A percentile compares a stretch with the other conserved stretches of the same genome.
These are phyloP conservation scores for Colletotrichum navitas DNA, from an alignment of 2,329 filamentous ascomycete genomes.

Conservation along the genomic window DNA sequence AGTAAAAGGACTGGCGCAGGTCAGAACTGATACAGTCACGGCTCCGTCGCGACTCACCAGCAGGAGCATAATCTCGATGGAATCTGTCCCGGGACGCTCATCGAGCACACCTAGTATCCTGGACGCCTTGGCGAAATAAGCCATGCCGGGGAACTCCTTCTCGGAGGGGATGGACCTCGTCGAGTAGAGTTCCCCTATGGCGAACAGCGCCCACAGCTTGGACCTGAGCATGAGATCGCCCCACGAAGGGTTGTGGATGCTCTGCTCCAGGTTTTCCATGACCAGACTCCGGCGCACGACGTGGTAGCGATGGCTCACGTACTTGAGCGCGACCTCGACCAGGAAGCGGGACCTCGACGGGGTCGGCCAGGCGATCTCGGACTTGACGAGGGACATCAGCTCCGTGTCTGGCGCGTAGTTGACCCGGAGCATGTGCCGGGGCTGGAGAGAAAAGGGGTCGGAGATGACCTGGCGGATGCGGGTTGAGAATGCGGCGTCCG, in stretches of 20 bases:
- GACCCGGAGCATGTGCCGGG: slow-evolving; percentile 50
- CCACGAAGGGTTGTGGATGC: slow-evolving; percentile 51
- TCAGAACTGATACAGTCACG: slow-evolving; percentile 6
- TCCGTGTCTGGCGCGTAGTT: slow-evolving; percentile 51
- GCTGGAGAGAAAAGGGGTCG: slow-evolving; percentile 43
- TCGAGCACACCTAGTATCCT: slow-evolving; percentile 54
- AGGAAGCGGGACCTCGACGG: slow-evolving; percentile 53
- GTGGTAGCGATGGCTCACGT: slow-evolving; percentile 55
- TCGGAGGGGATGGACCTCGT: slow-evolving; percentile 51
- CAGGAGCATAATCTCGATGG: slow-evolving; percentile 58
- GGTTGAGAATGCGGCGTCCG: slow-evolving; percentile 53
- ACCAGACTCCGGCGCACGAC: slow-evolving; percentile 56
- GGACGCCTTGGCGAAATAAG: slow-evolving; percentile 57
- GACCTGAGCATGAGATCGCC: slow-evolving; percentile 52
- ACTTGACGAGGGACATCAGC: slow-evolving; percentile 47
- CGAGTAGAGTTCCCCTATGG: slow-evolving; percentile 61
- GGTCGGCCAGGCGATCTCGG: slow-evolving; percentile 54
- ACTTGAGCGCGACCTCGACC: slow-evolving; percentile 56
- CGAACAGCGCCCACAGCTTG: slow-evolving; percentile 59
- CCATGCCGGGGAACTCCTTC: slow-evolving; percentile 56
- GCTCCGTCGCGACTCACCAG: slow-evolving; percentile 51
- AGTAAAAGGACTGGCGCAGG: slow-evolving; percentile 56
- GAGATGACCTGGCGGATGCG: slow-evolving; percentile 53
- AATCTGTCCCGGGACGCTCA: slow-evolving; percentile 58
- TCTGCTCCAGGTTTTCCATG: slow-evolving; percentile 52